Conservation (phyloP, 805 yeast species). For the Hanseniaspora lachancei region DNA sequence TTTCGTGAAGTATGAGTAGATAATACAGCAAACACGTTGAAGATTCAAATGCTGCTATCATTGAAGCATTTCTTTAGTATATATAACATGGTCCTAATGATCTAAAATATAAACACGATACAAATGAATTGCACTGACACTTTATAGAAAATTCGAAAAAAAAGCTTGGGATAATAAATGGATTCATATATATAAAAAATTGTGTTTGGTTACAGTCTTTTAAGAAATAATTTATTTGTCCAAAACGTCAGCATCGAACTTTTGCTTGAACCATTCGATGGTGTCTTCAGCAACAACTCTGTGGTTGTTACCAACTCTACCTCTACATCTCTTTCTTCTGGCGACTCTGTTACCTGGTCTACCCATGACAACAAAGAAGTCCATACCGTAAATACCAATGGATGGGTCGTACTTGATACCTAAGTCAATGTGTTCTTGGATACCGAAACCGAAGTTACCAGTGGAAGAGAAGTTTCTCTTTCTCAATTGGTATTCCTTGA, state of each 20-base stretch:
- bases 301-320: conserved; percentile 85
- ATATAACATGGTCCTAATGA: no score
- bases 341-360: conserved; percentile 98
- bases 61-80: no score
- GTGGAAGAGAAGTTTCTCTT: conserved; percentile 92
- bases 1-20: no score
- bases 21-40: no score
- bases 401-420: conserved; percentile 99
- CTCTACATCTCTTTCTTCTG: conserved; percentile 92
- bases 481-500: conserved; percentile 96
- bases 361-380: conserved; percentile 98
- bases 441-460: conserved; percentile 99
- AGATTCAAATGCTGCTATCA: no score
- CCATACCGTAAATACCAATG: conserved; percentile 99
- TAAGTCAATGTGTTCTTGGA: conserved; percentile 97
- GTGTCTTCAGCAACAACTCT: conserved; percentile 84
- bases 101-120: no score
- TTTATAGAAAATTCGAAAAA: not conserved
- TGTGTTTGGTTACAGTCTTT: conserved; percentile 8
- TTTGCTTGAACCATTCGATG: conserved; percentile 98
- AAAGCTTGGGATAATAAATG: not conserved
- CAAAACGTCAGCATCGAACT: conserved; percentile 97
- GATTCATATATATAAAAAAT: conserved; percentile 1
- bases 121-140: no score
- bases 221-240: conserved; percentile 40